A percentile compares a stretch with the other conserved stretches of the same genome.
Evolutionary conservation across 2,329 filamentous ascomycete species (phyloP).

Genomic region (Cladosporium phlei): DNA sequence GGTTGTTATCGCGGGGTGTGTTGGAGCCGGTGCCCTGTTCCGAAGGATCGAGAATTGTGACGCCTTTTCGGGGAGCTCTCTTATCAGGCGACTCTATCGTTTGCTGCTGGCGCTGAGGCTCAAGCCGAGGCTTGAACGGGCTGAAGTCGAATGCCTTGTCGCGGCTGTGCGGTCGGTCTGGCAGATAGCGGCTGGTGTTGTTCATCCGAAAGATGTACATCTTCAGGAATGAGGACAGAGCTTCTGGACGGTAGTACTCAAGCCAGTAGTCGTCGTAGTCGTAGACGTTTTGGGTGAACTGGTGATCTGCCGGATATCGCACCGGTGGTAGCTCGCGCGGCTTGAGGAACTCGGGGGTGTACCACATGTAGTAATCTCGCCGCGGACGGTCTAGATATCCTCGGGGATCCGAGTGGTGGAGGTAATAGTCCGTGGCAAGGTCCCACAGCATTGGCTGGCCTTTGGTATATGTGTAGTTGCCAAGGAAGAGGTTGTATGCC

Average conservation of each 20-base stretch:
- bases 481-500: constrained; percentile 94
- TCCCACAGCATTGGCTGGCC: constrained; percentile 97
- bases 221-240: constrained; percentile 83
- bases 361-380: constrained; percentile 82
- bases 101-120: constrained; percentile 34
- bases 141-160: constrained; percentile 76
- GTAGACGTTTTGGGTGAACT: constrained; percentile 23
- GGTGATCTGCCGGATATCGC: constrained; percentile 17
- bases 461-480: constrained; percentile 84
- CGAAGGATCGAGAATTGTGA: constrained; percentile 62
- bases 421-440: constrained; percentile 87
- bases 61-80: constrained; percentile 61
- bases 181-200: constrained; percentile 77
- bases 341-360: constrained; percentile 66
- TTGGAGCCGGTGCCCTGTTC: background rate
- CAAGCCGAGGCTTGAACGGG: constrained; percentile 71
- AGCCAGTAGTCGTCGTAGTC: constrained; percentile 93
- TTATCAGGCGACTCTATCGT: constrained; percentile 56
- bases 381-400: constrained; percentile 61
- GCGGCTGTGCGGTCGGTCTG: constrained; percentile 53
- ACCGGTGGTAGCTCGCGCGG: constrained; percentile 55
- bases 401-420: constrained; percentile 83
- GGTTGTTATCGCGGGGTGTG: background rate
- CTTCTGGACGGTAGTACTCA: constrained; percentile 88
- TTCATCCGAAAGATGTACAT: constrained; percentile 92